A percentile compares a stretch with the other conserved stretches of the same genome.
Conservation (phyloP, 768 basidiomycete genomes). For the Boletus rubroflammeus region DNA sequence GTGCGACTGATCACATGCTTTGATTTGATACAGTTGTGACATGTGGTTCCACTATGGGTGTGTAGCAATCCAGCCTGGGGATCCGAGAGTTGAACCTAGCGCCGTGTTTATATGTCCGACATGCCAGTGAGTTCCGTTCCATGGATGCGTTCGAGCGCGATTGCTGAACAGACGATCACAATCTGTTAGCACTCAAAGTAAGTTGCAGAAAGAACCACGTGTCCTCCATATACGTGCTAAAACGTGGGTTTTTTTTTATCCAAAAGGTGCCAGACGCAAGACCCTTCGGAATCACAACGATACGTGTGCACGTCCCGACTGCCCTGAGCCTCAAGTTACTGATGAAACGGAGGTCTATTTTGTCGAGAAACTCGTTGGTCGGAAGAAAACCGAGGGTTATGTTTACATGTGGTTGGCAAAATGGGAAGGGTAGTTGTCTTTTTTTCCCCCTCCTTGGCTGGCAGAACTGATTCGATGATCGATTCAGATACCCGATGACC, state of each 20-base stretch:
- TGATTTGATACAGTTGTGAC: slow-evolving; percentile 32
- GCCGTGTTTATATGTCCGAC: slow-evolving; percentile 41
- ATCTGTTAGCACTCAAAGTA: slow-evolving; percentile 12
- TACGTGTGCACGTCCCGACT: slow-evolving; percentile 26
- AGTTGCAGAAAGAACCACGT: not conserved
- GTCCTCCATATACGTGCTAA: not conserved
- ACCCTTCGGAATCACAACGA: slow-evolving; percentile 6
- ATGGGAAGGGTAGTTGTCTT: slow-evolving; percentile 31
- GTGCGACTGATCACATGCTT: not conserved
- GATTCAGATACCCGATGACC: slow-evolving; percentile 24
- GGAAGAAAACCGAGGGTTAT: slow-evolving; percentile 14
- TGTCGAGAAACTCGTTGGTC: slow-evolving; percentile 30
- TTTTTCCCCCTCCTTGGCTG: not conserved
- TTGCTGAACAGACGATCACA: not conserved
- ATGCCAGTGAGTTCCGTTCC: slow-evolving; percentile 31
- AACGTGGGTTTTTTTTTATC: too few relatives aligned
- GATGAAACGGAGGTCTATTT: slow-evolving; percentile 15
- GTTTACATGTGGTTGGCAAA: slow-evolving; percentile 29
- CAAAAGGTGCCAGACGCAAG: slow-evolving; percentile 16
- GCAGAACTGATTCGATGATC: not conserved
- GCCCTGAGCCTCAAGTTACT: slow-evolving; percentile 12
- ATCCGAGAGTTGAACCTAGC: slow-evolving; percentile 33
- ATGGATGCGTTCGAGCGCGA: not conserved
- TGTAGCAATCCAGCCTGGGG: slow-evolving; percentile 37
- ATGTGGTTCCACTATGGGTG: slow-evolving; percentile 55